Evolutionary conservation across 164 flowering plant species (phyloP).

Genomic region (Umbellularia californica): DNA sequence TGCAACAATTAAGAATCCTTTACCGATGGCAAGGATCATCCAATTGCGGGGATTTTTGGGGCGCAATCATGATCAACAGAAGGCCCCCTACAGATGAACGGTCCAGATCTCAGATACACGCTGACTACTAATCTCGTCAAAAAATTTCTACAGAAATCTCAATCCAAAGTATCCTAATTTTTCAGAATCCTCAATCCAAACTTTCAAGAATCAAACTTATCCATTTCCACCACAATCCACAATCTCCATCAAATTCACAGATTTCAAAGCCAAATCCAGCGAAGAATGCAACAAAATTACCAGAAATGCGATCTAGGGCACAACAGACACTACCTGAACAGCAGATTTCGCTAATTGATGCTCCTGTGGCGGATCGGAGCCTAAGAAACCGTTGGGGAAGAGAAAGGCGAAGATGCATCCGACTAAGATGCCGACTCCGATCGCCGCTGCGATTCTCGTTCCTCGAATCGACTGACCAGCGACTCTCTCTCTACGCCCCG

Average conservation of each 20-base stretch:
- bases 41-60: background rate
- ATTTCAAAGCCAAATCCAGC: background rate
- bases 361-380: slow-evolving; percentile 15
- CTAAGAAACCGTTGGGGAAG: slow-evolving; percentile 65
- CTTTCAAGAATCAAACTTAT: background rate
- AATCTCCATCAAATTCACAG: background rate
- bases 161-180: background rate
- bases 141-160: background rate
- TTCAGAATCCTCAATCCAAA: background rate
- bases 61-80: too few relatives aligned
- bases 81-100: too few relatives aligned
- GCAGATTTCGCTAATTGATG: slow-evolving; percentile 21
- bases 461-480: slow-evolving; percentile 34
- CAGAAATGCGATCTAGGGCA: background rate
- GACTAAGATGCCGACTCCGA: slow-evolving; percentile 56
- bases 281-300: background rate
- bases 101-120: background rate
- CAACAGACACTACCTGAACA: slow-evolving; percentile 33
- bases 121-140: background rate
- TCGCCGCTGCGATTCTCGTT: slow-evolving; percentile 52
- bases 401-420: slow-evolving; percentile 75
- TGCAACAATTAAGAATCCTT: too few relatives aligned
- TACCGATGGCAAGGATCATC: background rate
- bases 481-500: slow-evolving; percentile 62
- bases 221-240: background rate